Conservation (phyloP, 148 eudicot species). For the Nepenthes mirabilis region DNA sequence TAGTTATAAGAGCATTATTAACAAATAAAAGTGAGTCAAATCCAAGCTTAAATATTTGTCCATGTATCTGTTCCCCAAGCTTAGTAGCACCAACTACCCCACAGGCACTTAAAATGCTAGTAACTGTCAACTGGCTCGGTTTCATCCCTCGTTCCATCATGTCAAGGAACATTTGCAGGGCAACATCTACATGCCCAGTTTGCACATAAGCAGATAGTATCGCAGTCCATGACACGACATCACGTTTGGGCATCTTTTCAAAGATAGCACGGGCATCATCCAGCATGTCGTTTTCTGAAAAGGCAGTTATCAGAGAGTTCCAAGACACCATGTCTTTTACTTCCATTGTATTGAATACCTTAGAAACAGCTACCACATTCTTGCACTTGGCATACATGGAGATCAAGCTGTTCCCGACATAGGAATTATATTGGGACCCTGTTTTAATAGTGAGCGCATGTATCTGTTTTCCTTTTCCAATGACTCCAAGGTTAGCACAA, state of each 20-base stretch:
- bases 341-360: constrained; percentile 23
- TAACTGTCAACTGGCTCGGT: constrained; percentile 27
- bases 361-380: constrained; percentile 27
- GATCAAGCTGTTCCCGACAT: constrained; percentile 21
- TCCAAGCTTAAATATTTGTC: constrained; percentile 30
- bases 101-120: constrained; percentile 23
- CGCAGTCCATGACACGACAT: constrained; percentile 34
- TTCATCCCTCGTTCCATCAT: constrained; percentile 19
- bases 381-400: constrained; percentile 32
- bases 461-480: constrained; percentile 28
- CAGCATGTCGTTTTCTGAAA: constrained; percentile 21
- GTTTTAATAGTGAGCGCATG: constrained; percentile 27
- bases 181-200: constrained; percentile 15
- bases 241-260: constrained; percentile 30
- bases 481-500: constrained; percentile 26
- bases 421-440: constrained; percentile 17
- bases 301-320: constrained; percentile 26
- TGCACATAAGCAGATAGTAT: constrained; percentile 24
- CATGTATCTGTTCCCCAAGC: constrained; percentile 38
- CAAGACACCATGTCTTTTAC: constrained; percentile 24
- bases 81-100: constrained; percentile 16
- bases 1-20: constrained; percentile 26
- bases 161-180: constrained; percentile 20
- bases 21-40: constrained; percentile 17
- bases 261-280: constrained; percentile 22